These are phyloP conservation scores for Plasmodium billcollinsi DNA, from an alignment of 169 alveolate species.

Conservation along the genomic window DNA sequence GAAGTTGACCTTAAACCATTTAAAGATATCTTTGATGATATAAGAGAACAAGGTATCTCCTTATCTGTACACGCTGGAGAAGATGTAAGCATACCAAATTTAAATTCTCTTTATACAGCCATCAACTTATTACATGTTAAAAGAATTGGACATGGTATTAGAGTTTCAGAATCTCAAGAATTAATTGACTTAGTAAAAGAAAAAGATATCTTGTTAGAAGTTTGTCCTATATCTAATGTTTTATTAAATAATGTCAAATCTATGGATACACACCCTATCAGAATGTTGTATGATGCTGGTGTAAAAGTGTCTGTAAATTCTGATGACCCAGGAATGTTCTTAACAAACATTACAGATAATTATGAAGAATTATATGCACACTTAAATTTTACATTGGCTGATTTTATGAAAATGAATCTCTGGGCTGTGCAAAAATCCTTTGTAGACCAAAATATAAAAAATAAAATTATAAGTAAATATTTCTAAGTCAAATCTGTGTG, in stretches of 20 bases:
- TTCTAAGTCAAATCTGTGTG: slow-evolving; percentile 29
- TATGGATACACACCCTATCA: slow-evolving; percentile 78
- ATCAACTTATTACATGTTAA: slow-evolving; percentile 67
- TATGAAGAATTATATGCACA: slow-evolving; percentile 72
- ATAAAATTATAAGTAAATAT: slow-evolving; percentile 39
- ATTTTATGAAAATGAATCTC: slow-evolving; percentile 77
- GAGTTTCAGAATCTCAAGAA: slow-evolving; percentile 76
- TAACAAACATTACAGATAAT: slow-evolving; percentile 70
- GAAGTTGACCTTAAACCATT: slow-evolving; percentile 62
- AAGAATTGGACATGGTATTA: slow-evolving; percentile 80
- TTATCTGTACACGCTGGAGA: slow-evolving; percentile 80
- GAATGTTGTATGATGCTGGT: slow-evolving; percentile 78
- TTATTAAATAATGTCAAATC: slow-evolving; percentile 71
- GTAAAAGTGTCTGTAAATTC: slow-evolving; percentile 78
- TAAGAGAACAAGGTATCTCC: slow-evolving; percentile 69
- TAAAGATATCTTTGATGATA: slow-evolving; percentile 60
- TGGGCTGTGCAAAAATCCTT: slow-evolving; percentile 81
- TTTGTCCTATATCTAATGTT: slow-evolving; percentile 77
- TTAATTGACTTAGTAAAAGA: slow-evolving; percentile 70
- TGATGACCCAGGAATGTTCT: slow-evolving; percentile 80
- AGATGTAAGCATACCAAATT: slow-evolving; percentile 73
- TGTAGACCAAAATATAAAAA: slow-evolving; percentile 31
- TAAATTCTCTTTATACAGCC: slow-evolving; percentile 67
- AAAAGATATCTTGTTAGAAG: slow-evolving; percentile 71
- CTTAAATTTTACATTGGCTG: slow-evolving; percentile 72